These are phyloP conservation scores for Discostella stelligera DNA, from an alignment of 352 stramenopile species.

Conservation along the genomic window DNA sequence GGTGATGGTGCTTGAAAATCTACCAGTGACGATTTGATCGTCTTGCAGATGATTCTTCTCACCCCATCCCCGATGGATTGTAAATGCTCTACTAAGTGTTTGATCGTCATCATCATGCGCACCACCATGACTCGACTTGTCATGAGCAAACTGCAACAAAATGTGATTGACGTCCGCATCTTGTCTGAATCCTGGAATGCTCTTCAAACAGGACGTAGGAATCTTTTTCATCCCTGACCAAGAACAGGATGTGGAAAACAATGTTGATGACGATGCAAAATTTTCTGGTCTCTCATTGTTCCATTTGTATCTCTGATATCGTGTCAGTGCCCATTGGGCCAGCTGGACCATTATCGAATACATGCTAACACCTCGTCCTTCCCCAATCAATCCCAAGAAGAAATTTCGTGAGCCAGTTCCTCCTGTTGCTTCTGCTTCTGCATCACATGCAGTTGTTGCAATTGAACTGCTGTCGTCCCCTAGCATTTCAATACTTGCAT, in stretches of 20 bases:
- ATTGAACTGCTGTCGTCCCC: background rate
- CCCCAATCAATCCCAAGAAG: constrained; percentile 4
- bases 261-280: background rate
- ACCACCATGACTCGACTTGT: background rate
- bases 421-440: background rate
- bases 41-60: background rate
- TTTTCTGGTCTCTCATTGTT: background rate
- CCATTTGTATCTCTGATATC: constrained; percentile 13
- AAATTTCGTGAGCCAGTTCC: background rate
- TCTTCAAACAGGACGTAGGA: constrained; percentile 45
- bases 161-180: constrained; percentile 63
- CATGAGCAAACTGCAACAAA: constrained; percentile 25
- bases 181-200: constrained; percentile 51
- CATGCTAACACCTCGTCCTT: constrained; percentile 23
- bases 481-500: background rate
- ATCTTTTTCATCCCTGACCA: constrained; percentile 27
- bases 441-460: background rate
- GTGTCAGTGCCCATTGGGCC: constrained; percentile 17
- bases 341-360: constrained; percentile 44
- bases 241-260: background rate
- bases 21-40: constrained; percentile 13
- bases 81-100: constrained; percentile 38
- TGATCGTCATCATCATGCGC: constrained; percentile 1
- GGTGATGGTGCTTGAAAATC: background rate
- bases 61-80: constrained; percentile 14